Conservation (phyloP, 352 stramenopile species). For the Phytophthora pistaciae region DNA sequence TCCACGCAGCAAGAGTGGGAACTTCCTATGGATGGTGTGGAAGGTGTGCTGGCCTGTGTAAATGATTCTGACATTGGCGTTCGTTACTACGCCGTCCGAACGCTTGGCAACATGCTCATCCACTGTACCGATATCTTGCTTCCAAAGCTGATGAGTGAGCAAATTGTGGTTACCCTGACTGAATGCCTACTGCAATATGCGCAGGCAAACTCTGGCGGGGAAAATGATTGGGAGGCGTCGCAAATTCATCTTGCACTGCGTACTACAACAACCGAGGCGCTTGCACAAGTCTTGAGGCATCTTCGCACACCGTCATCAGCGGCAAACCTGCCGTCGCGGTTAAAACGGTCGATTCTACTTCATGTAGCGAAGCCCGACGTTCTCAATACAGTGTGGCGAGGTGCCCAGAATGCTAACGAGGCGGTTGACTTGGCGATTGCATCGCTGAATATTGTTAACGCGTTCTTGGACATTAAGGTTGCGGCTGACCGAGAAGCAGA, state of each 20-base stretch:
- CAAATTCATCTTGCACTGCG: conserved; percentile 32
- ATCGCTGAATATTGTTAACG: conserved; percentile 75
- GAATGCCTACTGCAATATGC: conserved; percentile 37
- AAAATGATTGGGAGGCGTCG: conserved; percentile 11
- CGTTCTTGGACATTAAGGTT: conserved; percentile 63
- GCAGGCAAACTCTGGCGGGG: background rate
- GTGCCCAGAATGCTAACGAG: conserved; percentile 28
- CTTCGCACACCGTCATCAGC: conserved; percentile 42
- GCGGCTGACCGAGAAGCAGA: conserved; percentile 34
- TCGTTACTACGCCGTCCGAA: conserved; percentile 66
- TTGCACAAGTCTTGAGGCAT: conserved; percentile 66
- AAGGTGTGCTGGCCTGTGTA: conserved; percentile 47
- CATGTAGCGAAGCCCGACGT: conserved; percentile 47
- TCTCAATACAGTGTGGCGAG: conserved; percentile 54
- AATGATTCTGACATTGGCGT: conserved; percentile 49
- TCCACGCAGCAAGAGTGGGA: conserved; percentile 63
- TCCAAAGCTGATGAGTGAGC: conserved; percentile 50
- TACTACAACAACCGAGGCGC: conserved; percentile 52
- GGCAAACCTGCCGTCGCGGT: conserved; percentile 26
- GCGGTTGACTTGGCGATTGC: conserved; percentile 48
- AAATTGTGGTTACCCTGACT: conserved; percentile 45
- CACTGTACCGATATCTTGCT: conserved; percentile 44
- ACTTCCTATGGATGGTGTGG: conserved; percentile 40
- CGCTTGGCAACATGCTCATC: conserved; percentile 76
- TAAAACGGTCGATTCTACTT: conserved; percentile 46